A percentile compares a stretch with the other conserved stretches of the same genome.
phyloP scores from a whole-genome alignment of 805 yeast genomes.

The Teunomyces panamensis region DNA sequence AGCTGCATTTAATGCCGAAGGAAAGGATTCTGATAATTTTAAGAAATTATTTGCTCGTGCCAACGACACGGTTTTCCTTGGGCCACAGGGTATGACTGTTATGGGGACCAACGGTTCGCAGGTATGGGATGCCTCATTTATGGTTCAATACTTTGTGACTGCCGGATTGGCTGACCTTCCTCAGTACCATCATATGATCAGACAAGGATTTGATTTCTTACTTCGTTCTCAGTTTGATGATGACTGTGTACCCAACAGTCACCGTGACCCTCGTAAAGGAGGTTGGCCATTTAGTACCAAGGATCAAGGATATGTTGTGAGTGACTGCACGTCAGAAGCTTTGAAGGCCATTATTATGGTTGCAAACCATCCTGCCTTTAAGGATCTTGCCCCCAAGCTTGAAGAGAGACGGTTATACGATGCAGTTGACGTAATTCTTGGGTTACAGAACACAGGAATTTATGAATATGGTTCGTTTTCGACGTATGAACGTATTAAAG shows the following conservation, averaged over 20 bases:
- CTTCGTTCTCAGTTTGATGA: conserved; percentile 81
- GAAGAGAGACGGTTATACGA: conserved; percentile 52
- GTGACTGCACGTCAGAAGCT: conserved; percentile 97
- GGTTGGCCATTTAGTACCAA: conserved; percentile 97
- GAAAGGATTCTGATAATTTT: conserved; percentile 61
- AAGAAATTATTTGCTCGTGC: conserved; percentile 53
- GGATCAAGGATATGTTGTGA: conserved; percentile 92
- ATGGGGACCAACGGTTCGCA: conserved; percentile 98
- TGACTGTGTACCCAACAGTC: conserved; percentile 73
- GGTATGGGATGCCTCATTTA: conserved; percentile 95
- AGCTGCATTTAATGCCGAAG: conserved; percentile 69
- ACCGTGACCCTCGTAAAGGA: conserved; percentile 79
- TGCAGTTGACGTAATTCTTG: conserved; percentile 73
- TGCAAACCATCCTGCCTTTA: conserved; percentile 55
- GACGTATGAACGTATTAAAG: conserved; percentile 83
- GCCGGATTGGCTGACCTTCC: conserved; percentile 76
- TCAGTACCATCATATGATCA: conserved; percentile 61
- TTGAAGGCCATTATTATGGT: conserved; percentile 93
- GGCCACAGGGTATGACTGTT: conserved; percentile 86
- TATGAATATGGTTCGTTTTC: conserved; percentile 91
- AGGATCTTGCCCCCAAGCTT: conserved; percentile 50
- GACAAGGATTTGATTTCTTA: conserved; percentile 66
- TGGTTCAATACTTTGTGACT: conserved; percentile 74
- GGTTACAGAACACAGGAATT: conserved; percentile 73
- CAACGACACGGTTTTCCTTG: conserved; percentile 76